Evolutionary conservation across 805 yeast species (phyloP).

Genomic region (Saccharomycopsis babjevae): DNA sequence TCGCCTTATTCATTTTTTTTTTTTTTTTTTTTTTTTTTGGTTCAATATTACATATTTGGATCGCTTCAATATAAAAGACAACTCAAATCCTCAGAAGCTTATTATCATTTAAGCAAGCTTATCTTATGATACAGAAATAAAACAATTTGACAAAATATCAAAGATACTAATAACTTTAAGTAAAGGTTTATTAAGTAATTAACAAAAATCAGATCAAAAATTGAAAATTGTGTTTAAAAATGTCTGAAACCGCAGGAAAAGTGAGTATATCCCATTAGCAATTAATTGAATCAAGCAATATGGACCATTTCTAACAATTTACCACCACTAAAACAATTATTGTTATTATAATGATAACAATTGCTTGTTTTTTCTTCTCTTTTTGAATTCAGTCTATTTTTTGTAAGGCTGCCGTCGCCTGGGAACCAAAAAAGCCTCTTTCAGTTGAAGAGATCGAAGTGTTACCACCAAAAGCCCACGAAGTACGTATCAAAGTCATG

Average conservation of each 20-base stretch:
- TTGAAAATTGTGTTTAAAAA: too few species aligned
- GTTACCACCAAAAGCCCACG: conserved; percentile 92
- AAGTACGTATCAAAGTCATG: conserved; percentile 81
- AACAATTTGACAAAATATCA: too few species aligned
- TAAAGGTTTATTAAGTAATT: not conserved
- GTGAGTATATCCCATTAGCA: not conserved
- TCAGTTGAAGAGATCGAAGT: conserved; percentile 82
- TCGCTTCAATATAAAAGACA: too few species aligned
- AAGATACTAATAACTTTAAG: not conserved
- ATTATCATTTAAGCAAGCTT: too few species aligned
- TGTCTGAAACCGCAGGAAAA: conserved; percentile 10
- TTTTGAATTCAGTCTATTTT: conserved; percentile 7
- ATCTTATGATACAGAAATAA: too few species aligned
- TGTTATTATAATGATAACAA: too few species aligned
- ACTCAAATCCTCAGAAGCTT: not conserved
- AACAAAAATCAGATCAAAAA: too few species aligned
- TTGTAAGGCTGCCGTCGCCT: conserved; percentile 95
- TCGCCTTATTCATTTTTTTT: not conserved
- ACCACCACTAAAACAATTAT: not conserved
- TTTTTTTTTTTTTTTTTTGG: not conserved
- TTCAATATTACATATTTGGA: not conserved
- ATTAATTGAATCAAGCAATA: not conserved
- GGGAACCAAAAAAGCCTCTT: conserved; percentile 86
- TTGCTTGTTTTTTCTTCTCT: too few species aligned
- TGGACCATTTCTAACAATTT: not conserved